Evolutionary conservation across 176 grass and related monocot genomes (phyloP), one percentile per base, ranked within the genome.

Genomic region (Areca catechu): DNA sequence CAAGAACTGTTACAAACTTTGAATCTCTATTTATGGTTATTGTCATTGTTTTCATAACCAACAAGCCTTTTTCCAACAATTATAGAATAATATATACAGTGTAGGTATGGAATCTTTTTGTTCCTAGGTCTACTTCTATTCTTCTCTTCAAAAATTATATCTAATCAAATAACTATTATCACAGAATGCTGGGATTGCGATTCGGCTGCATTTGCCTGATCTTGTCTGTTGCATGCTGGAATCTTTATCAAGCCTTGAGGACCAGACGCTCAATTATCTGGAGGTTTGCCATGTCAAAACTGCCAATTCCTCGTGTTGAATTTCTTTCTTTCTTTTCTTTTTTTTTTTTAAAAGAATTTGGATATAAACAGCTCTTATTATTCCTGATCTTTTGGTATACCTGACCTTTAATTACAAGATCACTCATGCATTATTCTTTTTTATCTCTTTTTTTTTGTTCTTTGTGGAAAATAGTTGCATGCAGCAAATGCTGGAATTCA

Each of bases 141-240:
- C 34, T 43, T 43, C 12, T 14, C 9, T 43, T 12, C 34, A 12
- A 12, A 43, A 43, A 43, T 43, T 43, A 43, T 43, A 43, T 43
- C 34, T 43, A 43, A 43, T 43, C 34, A 12, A 12, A 43, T 12
- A 43, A 43, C 34, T 62, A 10, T 19, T 49, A 19, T 9, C 55
- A 21, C 57, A 96, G 91, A 87, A 83, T 70, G 91, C 86, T 77
- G 86, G 86, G 56, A 56, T 65, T 72, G 74, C 86, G 61, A 75
- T 96, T 70, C 75, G 69, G 16, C 80, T 77, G 21, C 86, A 96
- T 80, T 61, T 96, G 19, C 57, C 91, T 29, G 91, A 96, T 79
- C 83, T 96, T 71, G 91, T 90, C 48, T 71, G 73, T 65, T 96
- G 91, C 77, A 96, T 96, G 91, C 86, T 96, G 14, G 91, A 96